Evolutionary conservation across 768 basidiomycete species (phyloP).

Genomic region (Tylopilus subfusipes): DNA sequence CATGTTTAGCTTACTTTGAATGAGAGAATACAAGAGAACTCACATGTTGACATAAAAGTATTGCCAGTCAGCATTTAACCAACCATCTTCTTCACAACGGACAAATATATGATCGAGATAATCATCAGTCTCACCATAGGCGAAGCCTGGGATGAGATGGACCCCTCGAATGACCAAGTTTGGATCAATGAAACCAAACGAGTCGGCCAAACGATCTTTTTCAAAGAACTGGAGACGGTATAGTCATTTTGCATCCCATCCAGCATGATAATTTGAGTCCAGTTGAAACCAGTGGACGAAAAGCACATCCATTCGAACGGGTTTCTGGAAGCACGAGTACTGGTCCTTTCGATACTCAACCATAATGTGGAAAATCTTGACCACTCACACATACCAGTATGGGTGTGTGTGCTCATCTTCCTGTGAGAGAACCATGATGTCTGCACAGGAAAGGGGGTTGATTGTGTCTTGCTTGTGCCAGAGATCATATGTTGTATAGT

Average conservation of each 20-base stretch:
- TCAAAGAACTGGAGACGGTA: not conserved
- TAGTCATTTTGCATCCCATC: not conserved
- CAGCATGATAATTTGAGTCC: not conserved
- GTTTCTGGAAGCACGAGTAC: too few relatives aligned
- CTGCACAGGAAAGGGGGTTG: not conserved
- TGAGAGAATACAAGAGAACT: not conserved
- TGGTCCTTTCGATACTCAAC: too few relatives aligned
- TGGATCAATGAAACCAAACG: not conserved
- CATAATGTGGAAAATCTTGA: too few relatives aligned
- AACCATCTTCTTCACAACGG: too few relatives aligned
- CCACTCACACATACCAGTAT: not conserved
- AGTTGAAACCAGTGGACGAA: not conserved
- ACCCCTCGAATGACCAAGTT: not conserved
- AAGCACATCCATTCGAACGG: not conserved
- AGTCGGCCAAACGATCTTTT: not conserved
- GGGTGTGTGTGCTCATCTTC: not conserved
- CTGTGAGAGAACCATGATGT: not conserved
- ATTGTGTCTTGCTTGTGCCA: not conserved
- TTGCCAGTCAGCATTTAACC: conserved; percentile 25
- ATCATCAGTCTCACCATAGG: not conserved
- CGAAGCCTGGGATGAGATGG: not conserved
- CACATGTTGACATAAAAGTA: too few relatives aligned
- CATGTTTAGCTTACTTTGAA: too few relatives aligned
- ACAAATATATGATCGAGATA: too few relatives aligned
- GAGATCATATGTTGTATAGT: not conserved